Evolutionary conservation across 1,284 basidiomycete species (phyloP), one percentile per base, ranked within the genome.

Genomic region (Cutaneotrichosporon sp.): DNA sequence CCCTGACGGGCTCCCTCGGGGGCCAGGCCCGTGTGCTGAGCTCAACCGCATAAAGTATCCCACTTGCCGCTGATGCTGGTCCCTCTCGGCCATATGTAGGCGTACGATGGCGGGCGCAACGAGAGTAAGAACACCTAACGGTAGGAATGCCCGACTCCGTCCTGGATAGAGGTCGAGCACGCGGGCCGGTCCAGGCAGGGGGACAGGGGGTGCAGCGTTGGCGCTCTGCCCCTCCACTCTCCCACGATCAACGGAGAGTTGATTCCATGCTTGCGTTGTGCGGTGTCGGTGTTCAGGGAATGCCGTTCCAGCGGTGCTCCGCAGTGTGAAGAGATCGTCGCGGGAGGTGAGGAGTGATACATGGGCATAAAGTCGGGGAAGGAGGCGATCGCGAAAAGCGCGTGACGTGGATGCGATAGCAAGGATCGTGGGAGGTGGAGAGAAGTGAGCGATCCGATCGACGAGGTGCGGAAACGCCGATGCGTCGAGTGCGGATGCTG

Each of bases 401-500:
- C 38, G 38, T 1, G 38, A 41, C 14, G 38, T 41, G 6, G 20
- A 24, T 5, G 38, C 38, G 24, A 41, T n/a, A 1, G 38, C 38
- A 24, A 41, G 24, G 38, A 41, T 41, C 14, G 38, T 41, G 1
- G 38, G 38, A 3, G 38, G 38, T 3, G 38, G 38, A 16, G 38
- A 20, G 8, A 41, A 41, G 38, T 41, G 24, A 4, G 38, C 38
- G 38, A 55, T 43, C 19, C 17, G 22, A 35, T 51, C 54, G 12
- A 55, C n/a, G 22, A 55, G 20, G 29, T 55, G 49, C 12, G 54
- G 49, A 34, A 48, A 55, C n/a, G 39, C 49, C 7, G 33, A 16
- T 33, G 34, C 32, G 34, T 51, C 54, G 38, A 55, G 34, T 10
- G 9, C 25, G 25, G 9, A 27, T 50, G 11, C 10, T 17, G 17